phyloP scores from a whole-genome alignment of 2,329 filamentous ascomycete species.

The Delphinella strobiligena region DNA sequence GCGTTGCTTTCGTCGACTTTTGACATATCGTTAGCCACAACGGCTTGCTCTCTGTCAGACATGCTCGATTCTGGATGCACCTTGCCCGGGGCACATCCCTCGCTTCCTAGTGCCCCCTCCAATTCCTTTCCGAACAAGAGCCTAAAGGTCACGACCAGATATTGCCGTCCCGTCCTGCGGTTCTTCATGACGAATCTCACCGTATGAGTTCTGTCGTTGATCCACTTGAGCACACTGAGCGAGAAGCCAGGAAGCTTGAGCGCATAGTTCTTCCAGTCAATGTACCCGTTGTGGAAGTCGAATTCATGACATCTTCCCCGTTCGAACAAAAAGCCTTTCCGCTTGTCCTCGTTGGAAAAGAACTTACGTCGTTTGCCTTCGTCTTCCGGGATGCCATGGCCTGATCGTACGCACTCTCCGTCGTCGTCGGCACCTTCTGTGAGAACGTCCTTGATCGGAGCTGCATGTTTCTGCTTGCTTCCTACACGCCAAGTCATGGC shows the following conservation, averaged over 20 bases:
- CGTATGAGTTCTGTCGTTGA: slow-evolving; percentile 33
- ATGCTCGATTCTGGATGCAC: no score
- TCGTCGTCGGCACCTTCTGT: slow-evolving; percentile 29
- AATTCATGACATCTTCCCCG: slow-evolving; percentile 31
- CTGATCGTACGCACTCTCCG: slow-evolving; percentile 20
- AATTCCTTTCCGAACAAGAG: slow-evolving; percentile 32
- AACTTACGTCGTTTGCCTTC: slow-evolving; percentile 33
- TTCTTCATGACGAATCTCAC: slow-evolving; percentile 35
- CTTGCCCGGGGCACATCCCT: no score
- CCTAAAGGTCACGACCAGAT: slow-evolving; percentile 34
- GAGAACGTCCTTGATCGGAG: slow-evolving; percentile 16
- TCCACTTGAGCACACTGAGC: slow-evolving; percentile 32
- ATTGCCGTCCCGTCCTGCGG: slow-evolving; percentile 26
- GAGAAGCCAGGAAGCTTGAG: slow-evolving; percentile 34
- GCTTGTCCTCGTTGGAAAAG: slow-evolving; percentile 25
- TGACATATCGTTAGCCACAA: no score
- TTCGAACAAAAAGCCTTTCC: slow-evolving; percentile 29
- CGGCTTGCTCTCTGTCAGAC: no score
- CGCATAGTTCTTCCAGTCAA: slow-evolving; percentile 35
- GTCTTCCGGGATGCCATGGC: slow-evolving; percentile 23
- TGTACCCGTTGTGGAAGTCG: slow-evolving; percentile 37
- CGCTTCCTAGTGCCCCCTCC: slow-evolving; percentile 20
- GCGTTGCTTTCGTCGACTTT: no score
- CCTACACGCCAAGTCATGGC: slow-evolving; percentile 9
- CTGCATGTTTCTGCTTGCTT: slow-evolving; percentile 14